A percentile compares a stretch with the other conserved stretches of the same genome.
Conservation (phyloP, 768 basidiomycete species). For the Gelatoporia subvermispora region DNA sequence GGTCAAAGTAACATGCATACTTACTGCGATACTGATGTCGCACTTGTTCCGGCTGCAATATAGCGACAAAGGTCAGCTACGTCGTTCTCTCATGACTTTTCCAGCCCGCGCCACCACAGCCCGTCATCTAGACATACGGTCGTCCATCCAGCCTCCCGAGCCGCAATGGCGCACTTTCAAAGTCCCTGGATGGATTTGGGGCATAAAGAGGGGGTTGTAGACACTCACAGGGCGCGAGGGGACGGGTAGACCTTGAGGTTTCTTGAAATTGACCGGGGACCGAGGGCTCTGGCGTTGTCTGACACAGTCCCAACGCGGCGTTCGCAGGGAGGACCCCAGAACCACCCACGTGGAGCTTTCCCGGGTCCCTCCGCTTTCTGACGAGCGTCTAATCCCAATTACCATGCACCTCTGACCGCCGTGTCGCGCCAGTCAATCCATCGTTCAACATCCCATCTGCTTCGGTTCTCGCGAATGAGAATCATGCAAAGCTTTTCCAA, state of each 20-base stretch:
- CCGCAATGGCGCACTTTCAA: constrained; percentile 7
- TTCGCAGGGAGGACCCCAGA: neutral
- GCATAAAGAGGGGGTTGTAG: constrained; percentile 2
- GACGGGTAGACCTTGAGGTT: constrained; percentile 23
- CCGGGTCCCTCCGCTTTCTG: neutral
- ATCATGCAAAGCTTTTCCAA: too few species aligned
- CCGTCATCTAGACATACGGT: constrained; percentile 24
- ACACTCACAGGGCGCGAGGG: constrained; percentile 25
- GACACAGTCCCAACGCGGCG: constrained; percentile 1
- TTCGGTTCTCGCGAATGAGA: too few species aligned
- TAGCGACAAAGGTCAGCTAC: constrained; percentile 19
- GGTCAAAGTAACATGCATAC: constrained; percentile 10
- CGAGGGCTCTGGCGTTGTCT: constrained; percentile 5
- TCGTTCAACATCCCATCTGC: too few species aligned
- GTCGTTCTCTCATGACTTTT: neutral
- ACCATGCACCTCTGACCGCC: too few species aligned
- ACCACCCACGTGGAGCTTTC: neutral
- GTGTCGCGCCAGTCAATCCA: too few species aligned
- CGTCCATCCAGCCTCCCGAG: constrained; percentile 30
- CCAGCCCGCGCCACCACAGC: constrained; percentile 11
- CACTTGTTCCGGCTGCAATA: constrained; percentile 30
- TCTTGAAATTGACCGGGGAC: constrained; percentile 35
- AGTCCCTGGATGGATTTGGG: constrained; percentile 1
- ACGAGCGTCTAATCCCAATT: too few species aligned
- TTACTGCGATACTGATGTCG: constrained; percentile 32